These are phyloP conservation scores for Acacia pycnantha DNA, from an alignment of 331 rosid species.

Conservation along the genomic window DNA sequence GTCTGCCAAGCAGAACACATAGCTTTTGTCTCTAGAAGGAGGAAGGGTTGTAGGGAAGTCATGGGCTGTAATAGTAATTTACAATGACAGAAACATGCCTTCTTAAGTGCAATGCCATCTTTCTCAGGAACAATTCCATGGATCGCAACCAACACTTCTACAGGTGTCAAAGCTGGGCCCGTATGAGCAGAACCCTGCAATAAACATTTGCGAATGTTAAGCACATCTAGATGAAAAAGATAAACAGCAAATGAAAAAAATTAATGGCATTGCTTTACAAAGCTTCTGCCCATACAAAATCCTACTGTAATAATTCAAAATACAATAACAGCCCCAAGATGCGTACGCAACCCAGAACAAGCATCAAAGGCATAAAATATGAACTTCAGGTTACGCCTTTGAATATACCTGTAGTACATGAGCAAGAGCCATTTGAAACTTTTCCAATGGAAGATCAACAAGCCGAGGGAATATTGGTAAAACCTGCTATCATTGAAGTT, in stretches of 20 bases:
- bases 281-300: slow-evolving; percentile 7
- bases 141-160: slow-evolving; percentile 94
- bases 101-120: slow-evolving; percentile 86
- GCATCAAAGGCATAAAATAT: not conserved
- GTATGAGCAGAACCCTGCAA: slow-evolving; percentile 98
- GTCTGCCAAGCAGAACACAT: not conserved
- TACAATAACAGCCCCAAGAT: slow-evolving; percentile 2
- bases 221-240: slow-evolving; percentile 8
- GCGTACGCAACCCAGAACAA: slow-evolving; percentile 1
- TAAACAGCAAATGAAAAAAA: not conserved
- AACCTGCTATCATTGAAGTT: slow-evolving; percentile 58
- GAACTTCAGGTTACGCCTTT: too few relatives aligned
- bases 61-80: not conserved
- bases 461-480: slow-evolving; percentile 92
- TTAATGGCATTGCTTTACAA: not conserved
- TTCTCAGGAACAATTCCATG: slow-evolving; percentile 90
- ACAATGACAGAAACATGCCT: slow-evolving; percentile 50
- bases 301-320: not conserved
- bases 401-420: slow-evolving; percentile 86
- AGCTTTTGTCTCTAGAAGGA: not conserved
- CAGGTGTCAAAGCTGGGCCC: slow-evolving; percentile 96
- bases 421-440: slow-evolving; percentile 99
- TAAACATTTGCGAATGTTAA: slow-evolving; percentile 29
- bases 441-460: slow-evolving; percentile 88
- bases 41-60: not conserved